A percentile compares a stretch with the other conserved stretches of the same genome.
These are phyloP conservation scores for Lunularia cruciata DNA, from an alignment of 225 moss, liverwort and hornwort genomes.

Conservation along the genomic window DNA sequence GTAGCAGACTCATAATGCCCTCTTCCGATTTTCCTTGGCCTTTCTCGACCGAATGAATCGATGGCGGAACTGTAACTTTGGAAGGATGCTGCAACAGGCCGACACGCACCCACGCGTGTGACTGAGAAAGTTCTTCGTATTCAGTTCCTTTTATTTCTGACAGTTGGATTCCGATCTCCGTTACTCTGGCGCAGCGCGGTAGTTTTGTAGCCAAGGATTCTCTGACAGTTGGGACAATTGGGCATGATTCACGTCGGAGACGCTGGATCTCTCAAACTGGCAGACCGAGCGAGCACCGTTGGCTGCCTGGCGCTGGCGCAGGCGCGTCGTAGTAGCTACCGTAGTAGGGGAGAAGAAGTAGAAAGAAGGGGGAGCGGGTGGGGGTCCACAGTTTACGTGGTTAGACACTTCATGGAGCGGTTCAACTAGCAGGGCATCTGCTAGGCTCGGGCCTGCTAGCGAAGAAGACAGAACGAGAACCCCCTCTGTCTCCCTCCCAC, in stretches of 20 bases:
- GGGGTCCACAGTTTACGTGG: constrained; percentile 5
- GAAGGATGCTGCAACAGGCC: background rate
- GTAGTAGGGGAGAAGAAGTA: background rate
- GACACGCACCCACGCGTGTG: background rate
- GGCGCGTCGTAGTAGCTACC: background rate
- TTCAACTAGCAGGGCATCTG: background rate
- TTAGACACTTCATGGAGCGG: background rate
- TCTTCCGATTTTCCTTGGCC: background rate
- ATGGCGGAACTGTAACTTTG: background rate
- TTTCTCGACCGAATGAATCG: background rate
- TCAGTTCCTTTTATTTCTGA: background rate
- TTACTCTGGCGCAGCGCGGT: background rate
- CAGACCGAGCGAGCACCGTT: background rate
- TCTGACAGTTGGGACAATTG: background rate
- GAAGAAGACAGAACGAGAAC: background rate
- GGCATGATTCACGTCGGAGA: background rate
- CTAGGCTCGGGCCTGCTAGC: background rate
- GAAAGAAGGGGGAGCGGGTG: background rate
- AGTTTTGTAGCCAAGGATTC: background rate
- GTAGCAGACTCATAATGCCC: constrained; percentile 10
- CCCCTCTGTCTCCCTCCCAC: background rate
- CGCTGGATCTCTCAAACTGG: background rate
- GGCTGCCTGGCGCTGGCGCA: background rate
- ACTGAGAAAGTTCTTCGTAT: background rate
- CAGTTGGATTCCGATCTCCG: constrained; percentile 1